phyloP scores from a whole-genome alignment of 441 rosid genomes.

The Eruca vesicaria region DNA sequence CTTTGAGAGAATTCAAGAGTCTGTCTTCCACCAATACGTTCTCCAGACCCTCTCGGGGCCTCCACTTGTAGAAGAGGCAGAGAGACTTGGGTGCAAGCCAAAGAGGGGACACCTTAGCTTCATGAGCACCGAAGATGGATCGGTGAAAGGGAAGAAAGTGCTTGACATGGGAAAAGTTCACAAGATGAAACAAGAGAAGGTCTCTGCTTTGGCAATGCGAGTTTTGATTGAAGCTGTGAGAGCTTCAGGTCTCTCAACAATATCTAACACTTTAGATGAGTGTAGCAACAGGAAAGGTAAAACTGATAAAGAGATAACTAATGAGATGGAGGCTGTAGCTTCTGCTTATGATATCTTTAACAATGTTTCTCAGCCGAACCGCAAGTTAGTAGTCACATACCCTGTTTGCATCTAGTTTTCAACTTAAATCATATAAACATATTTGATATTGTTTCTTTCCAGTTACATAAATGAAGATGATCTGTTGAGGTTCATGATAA shows the following conservation, averaged over 20 bases:
- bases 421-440: not conserved
- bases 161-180: slow-evolving; percentile 78
- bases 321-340: slow-evolving; percentile 75
- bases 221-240: slow-evolving; percentile 76
- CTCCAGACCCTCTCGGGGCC: slow-evolving; percentile 74
- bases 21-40: slow-evolving; percentile 78
- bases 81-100: slow-evolving; percentile 44
- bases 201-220: slow-evolving; percentile 89
- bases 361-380: slow-evolving; percentile 43
- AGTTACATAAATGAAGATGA: slow-evolving; percentile 77
- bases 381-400: slow-evolving; percentile 43
- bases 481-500: slow-evolving; percentile 70
- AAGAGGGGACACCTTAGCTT: slow-evolving; percentile 51
- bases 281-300: slow-evolving; percentile 30
- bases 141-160: slow-evolving; percentile 46
- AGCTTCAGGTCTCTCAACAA: slow-evolving; percentile 65
- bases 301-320: slow-evolving; percentile 69
- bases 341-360: slow-evolving; percentile 66
- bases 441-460: not conserved
- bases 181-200: slow-evolving; percentile 76
- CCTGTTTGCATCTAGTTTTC: not conserved
- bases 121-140: slow-evolving; percentile 41
- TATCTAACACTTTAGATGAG: slow-evolving; percentile 67
- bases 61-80: slow-evolving; percentile 67
- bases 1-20: slow-evolving; percentile 88